Evolutionary conservation across 2,329 filamentous ascomycete species (phyloP).

Genomic region (Spiromastix sp.): DNA sequence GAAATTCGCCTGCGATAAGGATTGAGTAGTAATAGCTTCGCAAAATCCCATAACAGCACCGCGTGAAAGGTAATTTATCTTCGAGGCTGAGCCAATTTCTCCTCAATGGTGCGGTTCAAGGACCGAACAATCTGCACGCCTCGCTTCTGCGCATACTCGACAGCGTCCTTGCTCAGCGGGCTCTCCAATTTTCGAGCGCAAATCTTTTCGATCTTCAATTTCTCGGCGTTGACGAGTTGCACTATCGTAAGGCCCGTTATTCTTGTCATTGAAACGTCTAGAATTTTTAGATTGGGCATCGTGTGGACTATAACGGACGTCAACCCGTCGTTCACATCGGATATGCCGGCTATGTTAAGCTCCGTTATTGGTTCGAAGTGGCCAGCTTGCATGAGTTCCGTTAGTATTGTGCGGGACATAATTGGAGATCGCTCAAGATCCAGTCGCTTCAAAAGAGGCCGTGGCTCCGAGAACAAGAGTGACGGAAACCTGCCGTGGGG

Average conservation of each 20-base stretch:
- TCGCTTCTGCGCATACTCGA: slow-evolving; percentile 9
- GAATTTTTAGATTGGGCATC: slow-evolving; percentile 20
- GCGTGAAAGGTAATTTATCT: too few species aligned
- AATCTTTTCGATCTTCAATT: slow-evolving; percentile 11
- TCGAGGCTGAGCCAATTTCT: too few species aligned
- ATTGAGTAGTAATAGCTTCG: too few species aligned
- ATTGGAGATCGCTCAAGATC: neutral
- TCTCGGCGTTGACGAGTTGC: slow-evolving; percentile 15
- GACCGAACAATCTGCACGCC: slow-evolving; percentile 7
- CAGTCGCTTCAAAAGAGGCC: neutral
- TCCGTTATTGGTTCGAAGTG: slow-evolving; percentile 16
- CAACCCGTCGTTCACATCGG: slow-evolving; percentile 17
- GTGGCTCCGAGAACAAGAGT: neutral
- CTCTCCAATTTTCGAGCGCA: neutral
- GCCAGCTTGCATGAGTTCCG: slow-evolving; percentile 7
- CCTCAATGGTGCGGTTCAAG: too few species aligned
- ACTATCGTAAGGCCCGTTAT: slow-evolving; percentile 27
- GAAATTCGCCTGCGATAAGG: too few species aligned
- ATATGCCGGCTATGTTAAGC: slow-evolving; percentile 19
- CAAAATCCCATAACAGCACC: too few species aligned
- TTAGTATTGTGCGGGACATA: slow-evolving; percentile 13
- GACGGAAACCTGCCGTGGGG: neutral
- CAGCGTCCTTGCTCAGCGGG: slow-evolving; percentile 9
- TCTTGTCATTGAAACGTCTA: slow-evolving; percentile 24
- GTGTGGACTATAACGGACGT: slow-evolving; percentile 12